Evolutionary conservation across 768 basidiomycete species (phyloP).

Genomic region (Obba rivulosa): DNA sequence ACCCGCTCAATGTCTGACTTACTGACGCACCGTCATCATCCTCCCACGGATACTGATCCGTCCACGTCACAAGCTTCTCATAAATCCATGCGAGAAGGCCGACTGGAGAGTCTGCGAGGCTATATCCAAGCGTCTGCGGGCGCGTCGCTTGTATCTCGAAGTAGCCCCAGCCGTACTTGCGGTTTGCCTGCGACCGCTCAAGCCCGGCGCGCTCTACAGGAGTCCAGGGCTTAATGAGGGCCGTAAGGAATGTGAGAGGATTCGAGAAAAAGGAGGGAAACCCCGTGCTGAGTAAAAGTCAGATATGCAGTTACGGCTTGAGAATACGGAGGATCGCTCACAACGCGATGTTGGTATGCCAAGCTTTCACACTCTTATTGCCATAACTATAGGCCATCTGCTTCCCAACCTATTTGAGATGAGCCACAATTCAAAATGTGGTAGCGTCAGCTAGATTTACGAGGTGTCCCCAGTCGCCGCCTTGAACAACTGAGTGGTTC

Average conservation of each 20-base stretch:
- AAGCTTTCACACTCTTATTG: constrained; percentile 41
- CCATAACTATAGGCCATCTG: constrained; percentile 32
- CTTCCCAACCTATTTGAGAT: constrained; percentile 26
- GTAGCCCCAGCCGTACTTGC: constrained; percentile 26
- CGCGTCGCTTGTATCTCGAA: constrained; percentile 22
- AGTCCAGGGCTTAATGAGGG: constrained; percentile 25
- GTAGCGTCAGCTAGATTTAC: constrained; percentile 1
- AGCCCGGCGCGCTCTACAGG: constrained; percentile 22
- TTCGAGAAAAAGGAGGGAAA: constrained; percentile 19
- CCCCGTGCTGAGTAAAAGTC: constrained; percentile 11
- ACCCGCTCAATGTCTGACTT: neutral
- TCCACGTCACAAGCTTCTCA: constrained; percentile 27
- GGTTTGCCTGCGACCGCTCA: constrained; percentile 16
- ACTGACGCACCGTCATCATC: constrained; percentile 45
- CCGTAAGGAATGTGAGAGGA: constrained; percentile 25
- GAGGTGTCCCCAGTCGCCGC: constrained; percentile 41
- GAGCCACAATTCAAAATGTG: neutral
- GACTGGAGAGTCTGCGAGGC: constrained; percentile 51
- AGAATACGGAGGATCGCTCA: constrained; percentile 18
- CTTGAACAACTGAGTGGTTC: constrained; percentile 41
- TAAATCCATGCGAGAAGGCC: constrained; percentile 39
- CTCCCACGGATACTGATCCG: constrained; percentile 49
- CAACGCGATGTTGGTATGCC: constrained; percentile 46
- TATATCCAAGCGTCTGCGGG: constrained; percentile 40
- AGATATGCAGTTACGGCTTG: neutral